Conservation (phyloP, 2,329 filamentous ascomycete genomes). For the Claviceps spartinae region DNA sequence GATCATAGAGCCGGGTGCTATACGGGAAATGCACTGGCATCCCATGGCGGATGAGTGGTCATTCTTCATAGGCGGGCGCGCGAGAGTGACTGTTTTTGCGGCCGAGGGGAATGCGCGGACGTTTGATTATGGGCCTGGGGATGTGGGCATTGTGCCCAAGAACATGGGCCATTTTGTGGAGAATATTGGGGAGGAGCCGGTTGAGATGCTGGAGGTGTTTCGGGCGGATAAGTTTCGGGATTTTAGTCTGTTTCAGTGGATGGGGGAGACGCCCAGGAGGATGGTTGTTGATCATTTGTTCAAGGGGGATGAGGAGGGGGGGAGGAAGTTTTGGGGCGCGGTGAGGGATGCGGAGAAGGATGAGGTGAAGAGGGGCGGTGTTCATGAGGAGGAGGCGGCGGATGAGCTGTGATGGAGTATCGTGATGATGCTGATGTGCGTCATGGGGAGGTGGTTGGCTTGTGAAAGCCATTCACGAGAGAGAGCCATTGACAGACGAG, state of each 20-base stretch:
- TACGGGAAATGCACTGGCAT: constrained; percentile 77
- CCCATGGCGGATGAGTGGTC: constrained; percentile 69
- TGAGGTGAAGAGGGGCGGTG: constrained; percentile 21
- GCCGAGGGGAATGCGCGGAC: constrained; percentile 56
- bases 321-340: constrained; percentile 46
- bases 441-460: too few species aligned
- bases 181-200: constrained; percentile 62
- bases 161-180: constrained; percentile 76
- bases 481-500: too few species aligned
- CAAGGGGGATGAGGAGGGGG: constrained; percentile 43
- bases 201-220: constrained; percentile 68
- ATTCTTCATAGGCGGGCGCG: constrained; percentile 61
- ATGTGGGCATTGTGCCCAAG: constrained; percentile 62
- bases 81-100: constrained; percentile 61
- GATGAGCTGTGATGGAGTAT: too few species aligned
- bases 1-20: constrained; percentile 54
- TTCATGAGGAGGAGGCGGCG: too few species aligned
- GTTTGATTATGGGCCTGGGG: constrained; percentile 62
- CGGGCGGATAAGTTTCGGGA: constrained; percentile 57
- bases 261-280: constrained; percentile 55
- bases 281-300: constrained; percentile 56
- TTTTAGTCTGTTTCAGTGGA: constrained; percentile 62
- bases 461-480: too few species aligned
- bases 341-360: constrained; percentile 50
- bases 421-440: too few species aligned